A percentile compares a stretch with the other conserved stretches of the same genome.
phyloP scores from a whole-genome alignment of 2,329 filamentous ascomycete species.

The Apiospora koreana region DNA sequence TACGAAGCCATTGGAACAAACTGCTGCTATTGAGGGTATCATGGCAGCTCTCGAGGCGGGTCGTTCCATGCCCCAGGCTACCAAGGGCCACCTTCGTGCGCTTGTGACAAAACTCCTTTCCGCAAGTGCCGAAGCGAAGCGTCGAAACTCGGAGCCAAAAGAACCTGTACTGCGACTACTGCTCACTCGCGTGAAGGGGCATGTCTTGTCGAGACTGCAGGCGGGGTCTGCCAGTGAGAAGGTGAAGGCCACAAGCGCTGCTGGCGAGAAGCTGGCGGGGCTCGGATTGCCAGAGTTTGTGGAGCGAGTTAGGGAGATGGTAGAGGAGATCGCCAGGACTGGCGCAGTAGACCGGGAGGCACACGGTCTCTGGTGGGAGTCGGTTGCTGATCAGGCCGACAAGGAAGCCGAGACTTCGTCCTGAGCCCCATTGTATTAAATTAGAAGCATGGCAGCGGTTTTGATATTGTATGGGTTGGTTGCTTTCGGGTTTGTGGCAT shows the following conservation, averaged over 20 bases:
- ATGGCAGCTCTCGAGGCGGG: slow-evolving; percentile 65
- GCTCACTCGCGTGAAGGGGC: slow-evolving; percentile 65
- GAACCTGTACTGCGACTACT: slow-evolving; percentile 67
- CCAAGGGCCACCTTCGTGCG: slow-evolving; percentile 58
- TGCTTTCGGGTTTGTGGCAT: background rate
- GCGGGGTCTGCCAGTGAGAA: slow-evolving; percentile 70
- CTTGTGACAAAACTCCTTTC: slow-evolving; percentile 58
- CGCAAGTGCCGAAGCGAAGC: slow-evolving; percentile 49
- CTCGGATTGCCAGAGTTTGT: slow-evolving; percentile 76
- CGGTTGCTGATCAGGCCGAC: slow-evolving; percentile 58
- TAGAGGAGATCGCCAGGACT: slow-evolving; percentile 66
- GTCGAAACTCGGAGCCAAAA: slow-evolving; percentile 42
- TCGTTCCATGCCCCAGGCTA: slow-evolving; percentile 64
- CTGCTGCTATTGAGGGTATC: slow-evolving; percentile 56
- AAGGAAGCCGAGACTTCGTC: slow-evolving; percentile 33
- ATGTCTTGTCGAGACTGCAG: slow-evolving; percentile 65
- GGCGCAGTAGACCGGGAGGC: slow-evolving; percentile 67
- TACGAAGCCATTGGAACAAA: slow-evolving; percentile 45
- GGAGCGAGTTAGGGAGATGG: slow-evolving; percentile 66
- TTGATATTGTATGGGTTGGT: background rate
- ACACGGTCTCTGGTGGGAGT: slow-evolving; percentile 72
- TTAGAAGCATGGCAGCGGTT: background rate
- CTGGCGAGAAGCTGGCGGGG: slow-evolving; percentile 68
- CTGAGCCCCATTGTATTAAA: background rate
- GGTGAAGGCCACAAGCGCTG: slow-evolving; percentile 67